Percentiles rank a stretch among this genome's conserved stretches.
These are phyloP conservation scores for Aspergillus costaricaensis DNA, from an alignment of 2,329 filamentous ascomycete genomes.

Conservation along the genomic window DNA sequence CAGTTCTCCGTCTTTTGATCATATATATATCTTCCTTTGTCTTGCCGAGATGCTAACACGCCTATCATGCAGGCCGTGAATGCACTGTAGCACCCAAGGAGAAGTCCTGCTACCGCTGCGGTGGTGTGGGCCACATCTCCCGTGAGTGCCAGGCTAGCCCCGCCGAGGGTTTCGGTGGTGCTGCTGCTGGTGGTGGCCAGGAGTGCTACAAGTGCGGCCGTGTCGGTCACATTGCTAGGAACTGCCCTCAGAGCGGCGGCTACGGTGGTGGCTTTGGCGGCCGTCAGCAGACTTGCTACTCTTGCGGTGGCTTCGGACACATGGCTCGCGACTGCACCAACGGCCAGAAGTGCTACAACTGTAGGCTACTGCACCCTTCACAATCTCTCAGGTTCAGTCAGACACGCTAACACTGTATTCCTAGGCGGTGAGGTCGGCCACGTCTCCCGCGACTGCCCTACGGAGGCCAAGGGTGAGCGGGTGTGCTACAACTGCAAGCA, in stretches of 20 bases:
- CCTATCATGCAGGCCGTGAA: slow-evolving; percentile 68
- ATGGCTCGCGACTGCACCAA: slow-evolving; percentile 98
- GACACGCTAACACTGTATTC: slow-evolving; percentile 5
- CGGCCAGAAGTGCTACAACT: slow-evolving; percentile 99
- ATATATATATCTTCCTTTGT: too few relatives aligned
- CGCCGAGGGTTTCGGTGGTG: slow-evolving; percentile 49
- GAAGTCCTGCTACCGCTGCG: slow-evolving; percentile 67
- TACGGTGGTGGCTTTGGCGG: slow-evolving; percentile 51
- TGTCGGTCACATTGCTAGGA: slow-evolving; percentile 89
- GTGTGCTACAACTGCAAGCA: slow-evolving; percentile 97
- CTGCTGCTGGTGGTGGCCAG: slow-evolving; percentile 52
- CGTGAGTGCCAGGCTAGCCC: slow-evolving; percentile 63
- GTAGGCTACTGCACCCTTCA: slow-evolving; percentile 50
- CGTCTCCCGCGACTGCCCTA: slow-evolving; percentile 92
- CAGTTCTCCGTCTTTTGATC: slow-evolving; percentile 1
- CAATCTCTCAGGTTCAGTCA: not conserved
- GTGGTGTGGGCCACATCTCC: slow-evolving; percentile 84
- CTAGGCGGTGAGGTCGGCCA: slow-evolving; percentile 84
- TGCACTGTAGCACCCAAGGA: slow-evolving; percentile 89
- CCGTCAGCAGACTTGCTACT: slow-evolving; percentile 88
- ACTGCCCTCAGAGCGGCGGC: slow-evolving; percentile 55
- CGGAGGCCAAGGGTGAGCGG: slow-evolving; percentile 86
- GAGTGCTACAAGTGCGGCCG: slow-evolving; percentile 99
- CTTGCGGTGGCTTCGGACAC: slow-evolving; percentile 94
- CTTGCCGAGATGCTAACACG: not conserved